A percentile compares a stretch with the other conserved stretches of the same genome.
Conservation (phyloP, 228 moss, liverwort and hornwort species). For the Sphagnum magellanicum region DNA sequence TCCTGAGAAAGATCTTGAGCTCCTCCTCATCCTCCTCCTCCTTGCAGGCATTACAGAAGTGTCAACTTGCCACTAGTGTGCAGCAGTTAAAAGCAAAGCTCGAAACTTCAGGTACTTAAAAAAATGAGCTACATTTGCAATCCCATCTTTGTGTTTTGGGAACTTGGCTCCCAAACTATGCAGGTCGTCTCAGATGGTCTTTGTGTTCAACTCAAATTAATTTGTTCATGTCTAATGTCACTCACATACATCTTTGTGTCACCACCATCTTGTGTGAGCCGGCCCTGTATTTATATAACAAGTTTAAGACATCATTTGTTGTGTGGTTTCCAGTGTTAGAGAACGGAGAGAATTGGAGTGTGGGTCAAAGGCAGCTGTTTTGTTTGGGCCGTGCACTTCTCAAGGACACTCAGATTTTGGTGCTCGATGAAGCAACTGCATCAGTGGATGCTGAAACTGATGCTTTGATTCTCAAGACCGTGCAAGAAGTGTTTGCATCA, state of each 20-base stretch:
- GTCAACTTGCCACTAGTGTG: conserved; percentile 45
- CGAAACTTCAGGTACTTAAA: conserved; percentile 42
- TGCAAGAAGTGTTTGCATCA: conserved; percentile 31
- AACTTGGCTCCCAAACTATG: background rate
- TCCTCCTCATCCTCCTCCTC: background rate
- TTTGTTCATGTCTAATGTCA: background rate
- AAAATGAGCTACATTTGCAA: background rate
- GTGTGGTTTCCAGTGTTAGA: conserved; percentile 28
- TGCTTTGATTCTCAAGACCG: conserved; percentile 46
- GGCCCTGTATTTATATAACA: too few relatives aligned
- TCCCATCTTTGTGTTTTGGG: background rate
- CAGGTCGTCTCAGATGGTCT: background rate
- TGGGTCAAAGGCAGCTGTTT: conserved; percentile 60
- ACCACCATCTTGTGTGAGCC: background rate
- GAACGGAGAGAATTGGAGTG: conserved; percentile 61
- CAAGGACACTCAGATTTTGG: conserved; percentile 41
- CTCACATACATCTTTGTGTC: background rate
- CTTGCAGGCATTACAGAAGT: conserved; percentile 46
- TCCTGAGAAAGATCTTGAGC: too few relatives aligned
- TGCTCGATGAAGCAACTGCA: conserved; percentile 60
- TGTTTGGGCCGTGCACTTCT: conserved; percentile 51
- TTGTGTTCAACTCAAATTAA: too few relatives aligned
- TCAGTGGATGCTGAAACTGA: conserved; percentile 58
- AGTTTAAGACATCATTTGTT: too few relatives aligned
- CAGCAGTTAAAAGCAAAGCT: conserved; percentile 25